Conservation (phyloP, 2,329 filamentous ascomycete genomes). For the Leptographium procerum region DNA sequence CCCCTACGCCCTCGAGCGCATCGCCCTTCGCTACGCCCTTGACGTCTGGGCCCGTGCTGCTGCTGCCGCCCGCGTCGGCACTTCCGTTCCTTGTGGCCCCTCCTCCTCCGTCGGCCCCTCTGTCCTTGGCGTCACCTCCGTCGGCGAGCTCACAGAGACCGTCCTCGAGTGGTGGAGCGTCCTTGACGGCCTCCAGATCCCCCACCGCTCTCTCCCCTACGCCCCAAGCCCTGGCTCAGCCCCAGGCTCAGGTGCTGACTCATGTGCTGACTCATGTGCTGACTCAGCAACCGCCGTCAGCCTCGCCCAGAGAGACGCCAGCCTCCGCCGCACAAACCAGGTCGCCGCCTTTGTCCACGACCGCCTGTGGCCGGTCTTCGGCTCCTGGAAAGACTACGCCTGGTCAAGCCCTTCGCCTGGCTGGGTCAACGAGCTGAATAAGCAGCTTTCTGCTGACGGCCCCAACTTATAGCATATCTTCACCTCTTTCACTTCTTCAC, state of each 20-base stretch:
- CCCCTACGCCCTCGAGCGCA: slow-evolving; percentile 55
- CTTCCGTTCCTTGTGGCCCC: slow-evolving; percentile 31
- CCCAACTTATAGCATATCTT: neutral
- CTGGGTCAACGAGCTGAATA: slow-evolving; percentile 12
- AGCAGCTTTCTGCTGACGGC: neutral
- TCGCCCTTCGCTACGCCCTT: slow-evolving; percentile 47
- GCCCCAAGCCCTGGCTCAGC: neutral
- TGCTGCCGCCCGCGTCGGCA: slow-evolving; percentile 14
- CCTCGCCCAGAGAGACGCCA: slow-evolving; percentile 4
- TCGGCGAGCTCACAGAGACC: slow-evolving; percentile 54
- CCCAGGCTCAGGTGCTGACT: too few relatives aligned
- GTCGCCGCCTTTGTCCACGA: slow-evolving; percentile 23
- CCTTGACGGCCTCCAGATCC: slow-evolving; percentile 27
- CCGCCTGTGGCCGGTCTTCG: slow-evolving; percentile 45
- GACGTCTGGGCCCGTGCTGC: slow-evolving; percentile 43
- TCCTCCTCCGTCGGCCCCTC: slow-evolving; percentile 35
- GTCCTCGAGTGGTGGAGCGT: slow-evolving; percentile 46
- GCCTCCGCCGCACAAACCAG: slow-evolving; percentile 17
- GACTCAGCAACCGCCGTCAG: neutral
- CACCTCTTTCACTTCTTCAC: neutral
- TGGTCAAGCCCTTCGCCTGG: slow-evolving; percentile 21
- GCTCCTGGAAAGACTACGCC: slow-evolving; percentile 50
- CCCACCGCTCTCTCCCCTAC: slow-evolving; percentile 12
- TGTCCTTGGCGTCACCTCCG: slow-evolving; percentile 55
- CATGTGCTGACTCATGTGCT: too few relatives aligned